Evolutionary conservation across 257 asterid species (phyloP).

Genomic region (Solanum pinnatisectum): DNA sequence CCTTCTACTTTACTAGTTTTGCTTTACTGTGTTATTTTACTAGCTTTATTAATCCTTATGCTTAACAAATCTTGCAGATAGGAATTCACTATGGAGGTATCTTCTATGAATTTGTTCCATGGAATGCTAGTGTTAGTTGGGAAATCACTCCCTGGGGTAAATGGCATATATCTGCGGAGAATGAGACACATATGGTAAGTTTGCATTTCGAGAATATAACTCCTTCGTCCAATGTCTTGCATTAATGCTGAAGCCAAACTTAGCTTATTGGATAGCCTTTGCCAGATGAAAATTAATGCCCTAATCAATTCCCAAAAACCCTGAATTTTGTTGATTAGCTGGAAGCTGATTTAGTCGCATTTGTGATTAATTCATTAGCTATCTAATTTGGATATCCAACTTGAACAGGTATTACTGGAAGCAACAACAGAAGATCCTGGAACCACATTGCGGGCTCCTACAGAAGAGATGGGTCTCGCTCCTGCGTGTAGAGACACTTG

Average conservation of each 20-base stretch:
- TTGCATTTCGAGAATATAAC: not conserved
- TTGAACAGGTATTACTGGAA: conserved; percentile 65
- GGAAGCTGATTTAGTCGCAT: not conserved
- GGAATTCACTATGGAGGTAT: conserved; percentile 77
- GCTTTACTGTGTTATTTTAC: not conserved
- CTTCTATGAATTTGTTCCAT: conserved; percentile 81
- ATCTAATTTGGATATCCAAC: not conserved
- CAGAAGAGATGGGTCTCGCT: conserved; percentile 72
- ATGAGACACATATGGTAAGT: conserved; percentile 52
- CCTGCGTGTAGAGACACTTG: conserved; percentile 94
- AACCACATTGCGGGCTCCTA: conserved; percentile 92
- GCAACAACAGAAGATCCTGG: conserved; percentile 71
- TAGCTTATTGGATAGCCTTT: not conserved
- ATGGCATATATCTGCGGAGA: conserved; percentile 80
- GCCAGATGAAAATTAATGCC: not conserved
- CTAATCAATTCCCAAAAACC: not conserved
- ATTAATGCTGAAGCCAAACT: not conserved
- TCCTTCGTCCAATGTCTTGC: not conserved
- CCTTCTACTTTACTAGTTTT: not conserved
- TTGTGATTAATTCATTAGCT: not conserved
- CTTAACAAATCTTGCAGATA: conserved; percentile 41
- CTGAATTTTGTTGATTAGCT: not conserved
- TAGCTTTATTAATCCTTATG: not conserved
- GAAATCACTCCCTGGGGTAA: conserved; percentile 84
- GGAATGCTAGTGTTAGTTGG: conserved; percentile 88